Conservation (phyloP, 805 yeast species). For the Candida saitoana region DNA sequence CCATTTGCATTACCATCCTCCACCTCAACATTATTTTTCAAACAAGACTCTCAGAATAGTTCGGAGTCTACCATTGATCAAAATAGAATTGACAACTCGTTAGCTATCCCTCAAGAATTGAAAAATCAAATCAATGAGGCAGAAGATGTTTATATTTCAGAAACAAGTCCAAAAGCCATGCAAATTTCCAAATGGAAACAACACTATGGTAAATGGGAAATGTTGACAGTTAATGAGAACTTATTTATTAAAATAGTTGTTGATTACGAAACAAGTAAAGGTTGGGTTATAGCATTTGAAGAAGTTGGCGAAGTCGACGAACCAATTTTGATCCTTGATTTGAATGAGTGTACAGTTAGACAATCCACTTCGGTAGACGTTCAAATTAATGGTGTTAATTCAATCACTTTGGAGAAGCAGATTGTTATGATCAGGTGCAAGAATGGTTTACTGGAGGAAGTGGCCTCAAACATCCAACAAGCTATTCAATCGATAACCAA, state of each 20-base stretch:
- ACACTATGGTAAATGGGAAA: constrained; percentile 42
- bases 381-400: constrained; percentile 29
- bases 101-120: constrained; percentile 33
- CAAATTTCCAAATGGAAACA: constrained; percentile 42
- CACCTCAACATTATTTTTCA: constrained; percentile 38
- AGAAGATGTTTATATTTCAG: constrained; percentile 35
- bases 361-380: constrained; percentile 38
- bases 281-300: constrained; percentile 40
- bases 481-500: neutral
- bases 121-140: constrained; percentile 35
- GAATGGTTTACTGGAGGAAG: constrained; percentile 13
- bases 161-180: constrained; percentile 30
- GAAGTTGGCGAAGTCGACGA: constrained; percentile 36
- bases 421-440: constrained; percentile 32
- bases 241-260: constrained; percentile 37
- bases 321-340: constrained; percentile 33
- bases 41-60: constrained; percentile 16
- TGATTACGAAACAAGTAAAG: constrained; percentile 27
- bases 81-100: constrained; percentile 13
- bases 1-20: constrained; percentile 46
- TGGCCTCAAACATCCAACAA: neutral
- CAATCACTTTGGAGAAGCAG: constrained; percentile 26
- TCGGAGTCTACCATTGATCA: neutral
- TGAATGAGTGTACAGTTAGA: constrained; percentile 22
- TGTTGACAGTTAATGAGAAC: constrained; percentile 35